Percentiles rank a stretch among this genome's conserved stretches.
These are phyloP conservation scores for Yarrowia sp. DNA, from an alignment of 805 yeast genomes.

Conservation along the genomic window DNA sequence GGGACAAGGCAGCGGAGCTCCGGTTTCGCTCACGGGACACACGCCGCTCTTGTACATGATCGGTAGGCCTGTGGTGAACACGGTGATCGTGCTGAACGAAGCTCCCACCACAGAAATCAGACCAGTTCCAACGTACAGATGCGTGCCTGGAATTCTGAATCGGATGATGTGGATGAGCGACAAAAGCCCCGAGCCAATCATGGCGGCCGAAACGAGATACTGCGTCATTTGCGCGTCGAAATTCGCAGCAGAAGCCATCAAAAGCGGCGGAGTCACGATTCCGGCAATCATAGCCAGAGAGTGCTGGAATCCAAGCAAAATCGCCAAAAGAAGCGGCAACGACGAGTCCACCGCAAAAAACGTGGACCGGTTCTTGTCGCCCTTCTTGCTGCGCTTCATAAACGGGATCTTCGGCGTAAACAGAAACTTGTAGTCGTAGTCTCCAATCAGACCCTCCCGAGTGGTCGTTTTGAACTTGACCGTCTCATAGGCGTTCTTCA, in stretches of 20 bases:
- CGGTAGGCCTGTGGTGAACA: constrained; percentile 77
- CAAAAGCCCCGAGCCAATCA: constrained; percentile 73
- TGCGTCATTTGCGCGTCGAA: constrained; percentile 59
- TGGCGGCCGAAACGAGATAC: constrained; percentile 72
- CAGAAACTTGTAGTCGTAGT: constrained; percentile 78
- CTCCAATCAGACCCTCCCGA: constrained; percentile 81
- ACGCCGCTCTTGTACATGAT: constrained; percentile 76
- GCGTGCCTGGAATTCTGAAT: constrained; percentile 75
- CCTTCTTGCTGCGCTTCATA: constrained; percentile 53
- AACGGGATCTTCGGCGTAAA: constrained; percentile 86
- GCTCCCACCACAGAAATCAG: constrained; percentile 89
- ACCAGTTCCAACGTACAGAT: constrained; percentile 86
- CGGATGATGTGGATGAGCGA: constrained; percentile 81
- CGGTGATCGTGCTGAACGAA: constrained; percentile 84
- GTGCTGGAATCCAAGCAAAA: constrained; percentile 85
- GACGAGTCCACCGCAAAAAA: constrained; percentile 82
- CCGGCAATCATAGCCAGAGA: constrained; percentile 92
- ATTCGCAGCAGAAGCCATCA: constrained; percentile 70
- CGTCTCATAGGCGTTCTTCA: not conserved
- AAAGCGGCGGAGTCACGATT: constrained; percentile 80
- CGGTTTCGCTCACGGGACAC: constrained; percentile 70
- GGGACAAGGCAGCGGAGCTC: constrained; percentile 77
- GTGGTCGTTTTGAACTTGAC: constrained; percentile 59
- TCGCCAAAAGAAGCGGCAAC: constrained; percentile 81
- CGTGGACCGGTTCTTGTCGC: constrained; percentile 59